Conservation (phyloP, 345 rosid genomes). For the Litchi chinensis region DNA sequence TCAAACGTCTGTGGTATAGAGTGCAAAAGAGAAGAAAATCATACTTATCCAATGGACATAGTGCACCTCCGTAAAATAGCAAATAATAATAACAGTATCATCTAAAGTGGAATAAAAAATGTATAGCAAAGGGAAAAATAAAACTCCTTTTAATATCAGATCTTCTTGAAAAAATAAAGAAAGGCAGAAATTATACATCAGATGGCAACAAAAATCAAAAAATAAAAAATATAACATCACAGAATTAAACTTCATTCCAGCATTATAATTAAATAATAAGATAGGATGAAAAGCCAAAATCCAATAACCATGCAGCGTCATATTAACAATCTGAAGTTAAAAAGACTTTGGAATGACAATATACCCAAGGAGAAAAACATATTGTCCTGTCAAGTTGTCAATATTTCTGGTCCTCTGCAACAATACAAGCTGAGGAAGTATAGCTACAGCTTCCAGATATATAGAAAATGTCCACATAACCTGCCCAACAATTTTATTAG, state of each 20-base stretch:
- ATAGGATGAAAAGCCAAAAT: conserved; percentile 13
- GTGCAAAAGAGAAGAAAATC: no score
- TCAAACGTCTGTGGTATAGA: no score
- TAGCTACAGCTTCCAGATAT: no score
- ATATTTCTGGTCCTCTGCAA: conserved; percentile 77
- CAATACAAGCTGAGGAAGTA: conserved; percentile 78
- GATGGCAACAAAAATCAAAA: not conserved
- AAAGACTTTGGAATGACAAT: conserved; percentile 3
- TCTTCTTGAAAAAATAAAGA: not conserved
- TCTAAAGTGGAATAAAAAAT: not conserved
- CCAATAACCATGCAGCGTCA: not conserved
- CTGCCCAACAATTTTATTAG: no score
- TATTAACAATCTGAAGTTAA: not conserved
- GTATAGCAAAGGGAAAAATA: not conserved
- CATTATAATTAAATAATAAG: conserved; percentile 1
- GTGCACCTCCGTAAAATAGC: no score
- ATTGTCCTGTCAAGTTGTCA: conserved; percentile 84
- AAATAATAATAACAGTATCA: not conserved
- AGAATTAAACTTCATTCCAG: not conserved
- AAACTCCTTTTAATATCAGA: not conserved
- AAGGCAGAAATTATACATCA: not conserved
- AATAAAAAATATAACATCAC: not conserved
- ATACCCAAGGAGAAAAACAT: conserved; percentile 86
- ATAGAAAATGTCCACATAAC: no score
- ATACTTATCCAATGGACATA: no score